Evolutionary conservation across 345 rosid genomes (phyloP), one percentile per base, ranked within the genome.

Genomic region (Citrus cavaleriei): DNA sequence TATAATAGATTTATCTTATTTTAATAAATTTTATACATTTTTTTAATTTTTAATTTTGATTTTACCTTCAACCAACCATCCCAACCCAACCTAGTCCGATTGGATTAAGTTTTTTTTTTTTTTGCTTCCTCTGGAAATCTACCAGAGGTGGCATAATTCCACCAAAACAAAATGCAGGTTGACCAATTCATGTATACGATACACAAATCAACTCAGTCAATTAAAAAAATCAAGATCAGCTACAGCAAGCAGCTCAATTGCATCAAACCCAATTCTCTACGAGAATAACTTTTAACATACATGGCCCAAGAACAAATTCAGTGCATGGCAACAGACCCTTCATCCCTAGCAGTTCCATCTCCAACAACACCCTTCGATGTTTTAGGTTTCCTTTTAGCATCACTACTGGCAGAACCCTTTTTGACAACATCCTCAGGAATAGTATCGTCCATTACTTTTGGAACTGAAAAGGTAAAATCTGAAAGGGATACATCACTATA

Each of bases 391-490:
- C 76, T 86, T 49, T 72, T 77, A 38, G 72, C 63, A 57, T 76
- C 73, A 27, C 85, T 80, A 68, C 80, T 32, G 13, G 77, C 78
- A 13, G 81, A 59, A 77, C 10, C 69, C 82, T 78, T 87, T 80
- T 77, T 90, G 76, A 27, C 70, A 6, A 78, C 77, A 70, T 81
- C 78, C 59, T 67, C 92, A 25, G 98, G 97, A 51, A 91, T 9
- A 19, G 98, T 92, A 59, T 92, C 94, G 73, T 90, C 94, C 93
- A 89, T 87, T n/a, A 94, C 88, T 90, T 92, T 94, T 0, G 98
- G 97, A 77, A 84, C 86, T 46, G 83, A 80, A 74, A 90, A 90
- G 81, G 82, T 86, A 79, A 92, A 92, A 80, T 88, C 87, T 2
- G 86, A 85, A 32, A 93, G 78, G 3, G 94, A 78, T 40, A 88